Conservation (phyloP, 2,329 filamentous ascomycete genomes). For the Podosphaera fusca region DNA sequence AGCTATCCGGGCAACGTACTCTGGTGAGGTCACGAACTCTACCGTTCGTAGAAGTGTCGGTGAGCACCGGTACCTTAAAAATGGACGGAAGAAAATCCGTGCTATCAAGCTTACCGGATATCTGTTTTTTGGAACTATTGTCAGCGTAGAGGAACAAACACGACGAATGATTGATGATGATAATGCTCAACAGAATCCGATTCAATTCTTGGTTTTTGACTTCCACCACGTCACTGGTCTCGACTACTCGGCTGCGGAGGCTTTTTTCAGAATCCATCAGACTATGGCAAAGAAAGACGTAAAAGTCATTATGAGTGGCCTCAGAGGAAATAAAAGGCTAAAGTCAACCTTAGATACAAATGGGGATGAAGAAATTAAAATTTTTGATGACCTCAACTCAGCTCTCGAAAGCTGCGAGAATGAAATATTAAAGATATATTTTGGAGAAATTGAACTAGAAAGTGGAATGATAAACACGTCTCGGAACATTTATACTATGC, state of each 20-base stretch:
- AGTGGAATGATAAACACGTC: constrained; percentile 21
- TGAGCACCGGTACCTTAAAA: constrained; percentile 65
- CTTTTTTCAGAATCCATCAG: constrained; percentile 78
- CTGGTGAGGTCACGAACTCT: constrained; percentile 69
- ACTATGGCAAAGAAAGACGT: constrained; percentile 58
- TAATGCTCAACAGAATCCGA: constrained; percentile 52
- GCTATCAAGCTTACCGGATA: constrained; percentile 84
- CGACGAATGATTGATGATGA: constrained; percentile 63
- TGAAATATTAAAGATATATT: constrained; percentile 63
- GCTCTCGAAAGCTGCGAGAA: constrained; percentile 91
- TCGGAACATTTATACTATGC: constrained; percentile 11
- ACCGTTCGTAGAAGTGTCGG: constrained; percentile 80
- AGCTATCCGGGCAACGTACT: constrained; percentile 74
- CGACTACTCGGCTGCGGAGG: constrained; percentile 90
- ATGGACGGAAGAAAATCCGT: constrained; percentile 71
- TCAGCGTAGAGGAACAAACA: constrained; percentile 78
- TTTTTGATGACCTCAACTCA: constrained; percentile 79
- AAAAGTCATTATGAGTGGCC: constrained; percentile 59
- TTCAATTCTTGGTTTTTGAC: constrained; percentile 77
- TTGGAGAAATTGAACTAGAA: constrained; percentile 41
- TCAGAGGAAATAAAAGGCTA: constrained; percentile 52
- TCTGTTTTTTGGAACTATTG: constrained; percentile 96
- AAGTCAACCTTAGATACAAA: constrained; percentile 58
- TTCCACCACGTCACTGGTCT: constrained; percentile 74
- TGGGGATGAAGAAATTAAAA: constrained; percentile 47